Evolutionary conservation across 2,329 filamentous ascomycete genomes (phyloP), one percentile per base, ranked within the genome.

Genomic region (Seiridium cupressi): DNA sequence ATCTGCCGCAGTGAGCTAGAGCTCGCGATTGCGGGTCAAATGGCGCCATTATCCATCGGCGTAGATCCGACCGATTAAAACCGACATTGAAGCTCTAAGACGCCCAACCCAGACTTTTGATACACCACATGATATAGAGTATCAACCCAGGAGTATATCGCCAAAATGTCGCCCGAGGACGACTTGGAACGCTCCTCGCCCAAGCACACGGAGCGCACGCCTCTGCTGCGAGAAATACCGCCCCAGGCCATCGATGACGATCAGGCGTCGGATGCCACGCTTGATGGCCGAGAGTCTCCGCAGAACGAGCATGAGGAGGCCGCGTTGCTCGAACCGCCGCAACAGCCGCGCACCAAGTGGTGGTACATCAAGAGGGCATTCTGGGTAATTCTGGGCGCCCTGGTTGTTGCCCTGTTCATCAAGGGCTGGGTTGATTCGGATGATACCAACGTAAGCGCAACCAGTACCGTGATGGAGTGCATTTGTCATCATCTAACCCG

Each of bases 381-480:
- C 53, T 77, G 74, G 76, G 31, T 62, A n/a, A 36, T 78, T 11
- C 18, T 73, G 5, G 72, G 61, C 1, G 65, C 67, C 1, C 44
- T 75, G 1, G 53, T 77, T 11, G 62, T 77, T 11, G 71, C 62
- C 1, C 59, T 78, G 13, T 79, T 80, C 57, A 71, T 79, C 48
- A 79, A 79, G 61, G 77, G 77, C 4, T 81, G 77, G 78, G 63
- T 79, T n/a, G 77, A 80, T 61, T 75, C 75, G 3, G 68, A 71
- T 31, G 76, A 79, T 62, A 72, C 76, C 32, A 67, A 78, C 55
- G 77, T 78, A 44, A 58, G 72, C 68, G 10, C 35, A 26, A 2
- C 9, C 34, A 36, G 18, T 5, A 9, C 10, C 11, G 13, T 36
- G 32, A 31, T 5, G 10, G 32, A 40, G 2, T 6, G 8, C 5